Evolutionary conservation across 495 filamentous ascomycete genomes (phyloP).

Genomic region (Talaromyces trachyspermus): DNA sequence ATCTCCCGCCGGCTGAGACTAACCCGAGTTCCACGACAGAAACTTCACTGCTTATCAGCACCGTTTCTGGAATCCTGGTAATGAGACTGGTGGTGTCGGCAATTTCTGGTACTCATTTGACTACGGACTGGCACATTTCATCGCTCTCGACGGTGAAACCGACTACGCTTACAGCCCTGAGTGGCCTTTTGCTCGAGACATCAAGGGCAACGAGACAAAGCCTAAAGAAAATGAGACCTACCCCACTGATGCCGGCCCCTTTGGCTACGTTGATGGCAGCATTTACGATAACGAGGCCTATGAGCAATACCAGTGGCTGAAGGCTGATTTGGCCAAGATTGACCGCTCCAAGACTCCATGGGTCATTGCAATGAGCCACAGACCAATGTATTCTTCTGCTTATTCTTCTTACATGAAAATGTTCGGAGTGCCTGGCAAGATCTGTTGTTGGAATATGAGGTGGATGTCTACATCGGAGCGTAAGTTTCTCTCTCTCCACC

Average conservation of each 20-base stretch:
- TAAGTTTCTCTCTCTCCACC: constrained; percentile 4
- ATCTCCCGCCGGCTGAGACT: background rate
- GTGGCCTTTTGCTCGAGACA: constrained; percentile 33
- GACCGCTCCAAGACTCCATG: constrained; percentile 46
- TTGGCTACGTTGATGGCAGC: constrained; percentile 33
- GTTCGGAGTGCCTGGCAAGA: constrained; percentile 45
- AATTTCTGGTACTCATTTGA: constrained; percentile 52
- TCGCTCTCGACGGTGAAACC: constrained; percentile 44
- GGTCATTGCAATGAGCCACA: constrained; percentile 49
- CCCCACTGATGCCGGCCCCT: constrained; percentile 43
- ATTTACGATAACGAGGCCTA: constrained; percentile 37
- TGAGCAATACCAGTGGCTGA: constrained; percentile 42
- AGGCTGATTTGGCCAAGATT: constrained; percentile 37
- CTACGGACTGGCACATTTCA: constrained; percentile 46
- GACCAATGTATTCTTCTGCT: constrained; percentile 47
- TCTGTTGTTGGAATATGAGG: constrained; percentile 47
- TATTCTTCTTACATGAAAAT: constrained; percentile 36
- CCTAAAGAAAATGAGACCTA: constrained; percentile 37
- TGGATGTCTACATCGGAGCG: constrained; percentile 48
- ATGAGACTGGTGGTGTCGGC: constrained; percentile 32
- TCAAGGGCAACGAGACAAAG: constrained; percentile 28
- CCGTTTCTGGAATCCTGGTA: constrained; percentile 35
- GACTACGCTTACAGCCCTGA: constrained; percentile 40
- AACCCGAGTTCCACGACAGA: constrained; percentile 5
- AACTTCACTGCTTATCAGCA: constrained; percentile 49